phyloP scores from a whole-genome alignment of 2,329 filamentous ascomycete genomes.

The Lasiodiplodia hormozganensis region DNA sequence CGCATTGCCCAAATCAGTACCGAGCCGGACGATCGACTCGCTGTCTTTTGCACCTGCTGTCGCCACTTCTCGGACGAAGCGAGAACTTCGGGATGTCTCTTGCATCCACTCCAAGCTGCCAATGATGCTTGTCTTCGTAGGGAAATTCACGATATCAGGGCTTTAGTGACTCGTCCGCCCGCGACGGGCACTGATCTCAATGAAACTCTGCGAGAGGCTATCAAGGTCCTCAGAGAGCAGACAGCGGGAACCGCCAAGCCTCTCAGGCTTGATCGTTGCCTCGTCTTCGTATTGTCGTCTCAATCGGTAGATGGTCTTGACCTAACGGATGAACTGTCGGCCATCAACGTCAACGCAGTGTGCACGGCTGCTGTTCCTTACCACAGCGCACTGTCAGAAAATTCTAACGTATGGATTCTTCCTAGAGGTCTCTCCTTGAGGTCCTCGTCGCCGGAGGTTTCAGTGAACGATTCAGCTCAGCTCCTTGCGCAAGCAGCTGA shows the following conservation, averaged over 20 bases:
- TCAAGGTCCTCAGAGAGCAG: constrained; percentile 19
- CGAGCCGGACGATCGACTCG: constrained; percentile 30
- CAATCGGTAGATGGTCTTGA: constrained; percentile 21
- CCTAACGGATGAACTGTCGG: constrained; percentile 2
- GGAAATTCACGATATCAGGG: constrained; percentile 28
- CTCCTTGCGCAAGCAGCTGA: constrained; percentile 18
- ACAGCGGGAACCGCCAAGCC: constrained; percentile 1
- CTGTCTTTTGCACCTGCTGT: constrained; percentile 32
- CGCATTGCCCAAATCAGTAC: constrained; percentile 19
- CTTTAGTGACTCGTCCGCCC: constrained; percentile 18
- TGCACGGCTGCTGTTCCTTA: constrained; percentile 29
- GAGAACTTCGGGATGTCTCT: constrained; percentile 27
- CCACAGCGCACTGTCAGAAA: neutral
- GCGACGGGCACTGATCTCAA: constrained; percentile 4
- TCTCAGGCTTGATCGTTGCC: constrained; percentile 26
- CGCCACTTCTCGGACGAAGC: constrained; percentile 23
- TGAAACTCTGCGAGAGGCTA: constrained; percentile 30
- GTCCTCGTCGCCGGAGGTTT: neutral
- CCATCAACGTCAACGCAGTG: constrained; percentile 22
- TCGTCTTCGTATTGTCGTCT: constrained; percentile 34
- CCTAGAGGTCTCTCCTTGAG: neutral
- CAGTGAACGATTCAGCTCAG: constrained; percentile 8
- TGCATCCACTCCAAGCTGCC: constrained; percentile 28
- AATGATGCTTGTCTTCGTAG: constrained; percentile 11
- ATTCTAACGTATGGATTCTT: constrained; percentile 12